Evolutionary conservation across 371 early-diverging fungal genomes (phyloP), one percentile per base, ranked within the genome.

Genomic region (Circinella umbellata): DNA sequence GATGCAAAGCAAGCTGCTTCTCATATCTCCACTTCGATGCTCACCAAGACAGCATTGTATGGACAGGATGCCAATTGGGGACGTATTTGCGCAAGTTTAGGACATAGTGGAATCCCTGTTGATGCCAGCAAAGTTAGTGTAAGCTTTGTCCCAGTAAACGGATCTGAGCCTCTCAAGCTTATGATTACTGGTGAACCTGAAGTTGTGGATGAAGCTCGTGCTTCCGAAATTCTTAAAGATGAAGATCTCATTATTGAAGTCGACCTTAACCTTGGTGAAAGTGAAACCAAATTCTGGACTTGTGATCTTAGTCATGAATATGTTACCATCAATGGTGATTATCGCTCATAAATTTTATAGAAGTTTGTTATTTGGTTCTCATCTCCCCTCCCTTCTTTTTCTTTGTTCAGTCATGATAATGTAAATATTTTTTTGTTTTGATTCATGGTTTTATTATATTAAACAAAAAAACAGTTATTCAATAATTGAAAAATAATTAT

Each of bases 21-120:
- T 5, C 91, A 96, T 18, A 94, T 98, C 46, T 91, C 95, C 1
- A 96, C 93, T 1, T 96, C 96, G 1, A 91, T 95, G 67, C 83
- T 98, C 60, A 96, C 97, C 49, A 98, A 98, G 80, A 96, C 97
- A 0, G 98, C 98, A 9, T 83, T 98, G 57, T 97, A 92, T 75
- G 98, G 98, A 1, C 89, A 94, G 76, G 98, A 98, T 80, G 98
- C 98, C 55, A 98, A 98, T 82, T 98, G 98, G 98, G 98, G 98
- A 36, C 91, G 98, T 55, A 82, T 85, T 46, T 85, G 85, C 68
- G 85, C 82, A 13, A 84, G 82, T 60, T 65, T 84, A 14, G 90
- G 94, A 7, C 85, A 88, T 39, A 78, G 83, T 39, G 87, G 81
- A 18, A 78, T 95, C 65, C 85, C 73, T 51, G 76, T 84, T 0